A percentile compares a stretch with the other conserved stretches of the same genome.
phyloP scores from a whole-genome alignment of 163 green algal genomes.

The Scenedesmus sp. region DNA sequence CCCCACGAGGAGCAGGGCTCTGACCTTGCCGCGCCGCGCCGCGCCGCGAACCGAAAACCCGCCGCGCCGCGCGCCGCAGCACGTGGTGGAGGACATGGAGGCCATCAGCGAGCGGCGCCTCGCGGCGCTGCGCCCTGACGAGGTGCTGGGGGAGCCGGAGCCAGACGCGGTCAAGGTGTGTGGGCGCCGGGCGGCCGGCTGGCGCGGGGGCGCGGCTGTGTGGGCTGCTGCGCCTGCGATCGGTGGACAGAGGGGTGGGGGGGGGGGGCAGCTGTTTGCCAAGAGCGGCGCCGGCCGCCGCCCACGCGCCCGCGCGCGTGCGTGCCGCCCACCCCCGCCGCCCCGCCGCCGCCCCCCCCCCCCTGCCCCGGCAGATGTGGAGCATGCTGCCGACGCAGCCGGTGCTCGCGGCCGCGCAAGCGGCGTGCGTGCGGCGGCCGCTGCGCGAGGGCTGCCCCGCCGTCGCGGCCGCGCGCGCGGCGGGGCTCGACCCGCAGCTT shows the following conservation, averaged over 20 bases:
- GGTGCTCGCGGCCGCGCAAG: slow-evolving; percentile 7
- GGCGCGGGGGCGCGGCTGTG: not conserved
- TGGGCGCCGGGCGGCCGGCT: not conserved
- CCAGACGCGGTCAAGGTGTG: slow-evolving; percentile 31
- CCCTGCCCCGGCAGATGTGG: slow-evolving; percentile 42
- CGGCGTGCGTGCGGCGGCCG: slow-evolving; percentile 6
- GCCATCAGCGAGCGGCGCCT: slow-evolving; percentile 7
- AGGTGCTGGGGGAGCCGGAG: slow-evolving; percentile 39
- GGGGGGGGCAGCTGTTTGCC: too few relatives aligned
- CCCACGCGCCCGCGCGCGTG: too few relatives aligned
- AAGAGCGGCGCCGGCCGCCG: too few relatives aligned
- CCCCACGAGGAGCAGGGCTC: too few relatives aligned
- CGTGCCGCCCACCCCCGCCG: too few relatives aligned
- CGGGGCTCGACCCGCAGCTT: slow-evolving; percentile 24
- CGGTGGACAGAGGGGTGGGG: too few relatives aligned
- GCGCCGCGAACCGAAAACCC: too few relatives aligned
- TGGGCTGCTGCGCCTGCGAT: not conserved
- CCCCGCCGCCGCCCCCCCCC: too few relatives aligned
- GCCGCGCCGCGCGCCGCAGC: slow-evolving; percentile 7
- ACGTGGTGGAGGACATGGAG: slow-evolving; percentile 37
- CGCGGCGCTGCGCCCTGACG: slow-evolving; percentile 13
- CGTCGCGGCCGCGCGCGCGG: not conserved
- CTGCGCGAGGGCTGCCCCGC: not conserved
- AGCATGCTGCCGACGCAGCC: slow-evolving; percentile 17
- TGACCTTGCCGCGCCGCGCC: too few relatives aligned